phyloP scores from a whole-genome alignment of 2,329 filamentous ascomycete species.

The Pseudogymnoascus sp. region DNA sequence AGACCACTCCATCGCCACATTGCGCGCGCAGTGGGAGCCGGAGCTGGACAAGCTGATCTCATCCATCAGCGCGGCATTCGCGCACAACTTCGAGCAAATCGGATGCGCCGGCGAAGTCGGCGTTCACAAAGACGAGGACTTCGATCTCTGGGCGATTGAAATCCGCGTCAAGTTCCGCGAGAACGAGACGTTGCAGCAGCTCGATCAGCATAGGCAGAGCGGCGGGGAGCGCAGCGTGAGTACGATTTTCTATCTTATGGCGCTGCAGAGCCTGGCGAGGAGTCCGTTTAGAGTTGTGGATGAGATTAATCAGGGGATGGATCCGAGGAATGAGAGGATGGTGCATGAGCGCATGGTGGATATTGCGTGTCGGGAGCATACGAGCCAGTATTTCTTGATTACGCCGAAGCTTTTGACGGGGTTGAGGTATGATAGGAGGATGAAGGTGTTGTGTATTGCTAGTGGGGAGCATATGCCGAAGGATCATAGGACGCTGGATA shows the following conservation, averaged over 20 bases:
- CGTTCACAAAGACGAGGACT: constrained; percentile 84
- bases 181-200: constrained; percentile 71
- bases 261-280: constrained; percentile 84
- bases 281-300: constrained; percentile 97
- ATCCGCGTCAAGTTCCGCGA: constrained; percentile 92
- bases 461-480: constrained; percentile 68
- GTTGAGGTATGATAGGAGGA: constrained; percentile 77
- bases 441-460: constrained; percentile 90
- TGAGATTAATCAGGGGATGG: constrained; percentile 99
- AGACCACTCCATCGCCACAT: constrained; percentile 49
- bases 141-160: constrained; percentile 87
- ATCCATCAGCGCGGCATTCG: constrained; percentile 83
- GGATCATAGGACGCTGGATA: constrained; percentile 31
- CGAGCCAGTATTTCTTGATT: constrained; percentile 89
- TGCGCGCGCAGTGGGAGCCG: constrained; percentile 75
- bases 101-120: constrained; percentile 86
- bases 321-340: constrained; percentile 95
- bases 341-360: constrained; percentile 98
- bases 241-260: constrained; percentile 99
- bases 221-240: constrained; percentile 93
- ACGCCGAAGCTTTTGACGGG: constrained; percentile 88
- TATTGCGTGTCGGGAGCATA: constrained; percentile 79
- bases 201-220: constrained; percentile 89
- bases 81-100: constrained; percentile 88
- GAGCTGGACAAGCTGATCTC: constrained; percentile 66